These are phyloP conservation scores for Wilcoxina mikolae DNA, from an alignment of 495 filamentous ascomycete genomes.

Conservation along the genomic window DNA sequence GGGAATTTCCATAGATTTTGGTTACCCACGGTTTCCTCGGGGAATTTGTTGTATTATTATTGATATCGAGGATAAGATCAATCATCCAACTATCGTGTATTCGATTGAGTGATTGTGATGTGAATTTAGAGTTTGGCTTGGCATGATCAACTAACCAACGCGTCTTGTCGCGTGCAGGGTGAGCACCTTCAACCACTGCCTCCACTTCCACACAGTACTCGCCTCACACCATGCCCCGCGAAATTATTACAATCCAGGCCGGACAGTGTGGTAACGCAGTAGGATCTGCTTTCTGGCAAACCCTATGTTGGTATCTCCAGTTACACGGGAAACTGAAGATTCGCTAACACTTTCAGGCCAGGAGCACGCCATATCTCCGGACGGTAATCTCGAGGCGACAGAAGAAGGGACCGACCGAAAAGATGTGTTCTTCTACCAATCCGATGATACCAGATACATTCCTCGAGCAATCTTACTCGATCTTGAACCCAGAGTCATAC, in stretches of 20 bases:
- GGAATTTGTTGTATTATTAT: no score
- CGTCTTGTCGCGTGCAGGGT: no score
- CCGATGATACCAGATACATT: slow-evolving; percentile 95
- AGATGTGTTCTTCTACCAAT: slow-evolving; percentile 97
- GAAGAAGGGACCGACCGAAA: slow-evolving; percentile 94
- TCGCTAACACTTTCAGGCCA: slow-evolving; percentile 35
- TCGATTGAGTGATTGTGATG: neutral
- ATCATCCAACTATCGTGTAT: no score
- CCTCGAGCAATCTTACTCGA: slow-evolving; percentile 91
- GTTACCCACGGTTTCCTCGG: no score
- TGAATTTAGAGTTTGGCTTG: neutral
- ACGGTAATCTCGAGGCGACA: slow-evolving; percentile 90
- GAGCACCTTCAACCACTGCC: no score
- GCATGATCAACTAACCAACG: no score
- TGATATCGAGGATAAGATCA: no score
- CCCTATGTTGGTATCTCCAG: slow-evolving; percentile 22
- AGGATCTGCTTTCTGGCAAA: slow-evolving; percentile 28
- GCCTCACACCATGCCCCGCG: slow-evolving; percentile 46
- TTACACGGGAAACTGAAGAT: neutral
- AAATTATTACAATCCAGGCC: slow-evolving; percentile 98
- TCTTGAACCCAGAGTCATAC: slow-evolving; percentile 83
- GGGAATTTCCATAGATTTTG: no score
- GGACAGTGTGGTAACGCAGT: slow-evolving; percentile 86
- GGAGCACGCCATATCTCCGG: slow-evolving; percentile 93
- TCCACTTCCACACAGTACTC: no score